Evolutionary conservation across 2,329 filamentous ascomycete species (phyloP).

Genomic region (Trichoderma brevicompactum): DNA sequence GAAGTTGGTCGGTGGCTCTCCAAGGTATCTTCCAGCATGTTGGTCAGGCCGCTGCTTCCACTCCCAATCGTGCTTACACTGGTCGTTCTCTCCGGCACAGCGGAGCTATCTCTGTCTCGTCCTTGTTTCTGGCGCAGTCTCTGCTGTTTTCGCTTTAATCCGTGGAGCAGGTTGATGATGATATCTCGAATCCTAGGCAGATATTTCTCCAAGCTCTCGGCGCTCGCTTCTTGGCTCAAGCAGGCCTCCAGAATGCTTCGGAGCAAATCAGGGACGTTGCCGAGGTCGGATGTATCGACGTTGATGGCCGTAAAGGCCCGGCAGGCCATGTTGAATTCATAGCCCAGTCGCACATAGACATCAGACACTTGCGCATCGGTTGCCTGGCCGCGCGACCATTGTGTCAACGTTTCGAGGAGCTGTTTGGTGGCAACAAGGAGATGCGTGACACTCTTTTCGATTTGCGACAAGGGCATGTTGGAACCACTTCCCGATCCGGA

Average conservation of each 20-base stretch:
- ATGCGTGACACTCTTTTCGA: constrained; percentile 98
- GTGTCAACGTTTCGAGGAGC: constrained; percentile 92
- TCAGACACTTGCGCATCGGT: constrained; percentile 96
- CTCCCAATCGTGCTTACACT: constrained; percentile 65
- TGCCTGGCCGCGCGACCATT: constrained; percentile 93
- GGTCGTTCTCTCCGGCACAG: constrained; percentile 55
- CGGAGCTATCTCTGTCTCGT: constrained; percentile 52
- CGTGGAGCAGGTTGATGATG: constrained; percentile 96
- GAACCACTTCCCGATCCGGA: constrained; percentile 64
- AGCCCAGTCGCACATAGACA: constrained; percentile 94
- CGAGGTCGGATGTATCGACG: constrained; percentile 90
- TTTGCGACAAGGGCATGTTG: constrained; percentile 84
- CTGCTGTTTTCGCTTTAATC: constrained; percentile 95
- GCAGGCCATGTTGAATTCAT: constrained; percentile 99
- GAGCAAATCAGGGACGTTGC: constrained; percentile 90
- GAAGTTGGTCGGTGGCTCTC: constrained; percentile 54
- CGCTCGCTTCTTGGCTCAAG: constrained; percentile 92
- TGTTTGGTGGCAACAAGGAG: constrained; percentile 97
- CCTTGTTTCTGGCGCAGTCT: constrained; percentile 71
- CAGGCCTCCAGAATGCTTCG: constrained; percentile 93
- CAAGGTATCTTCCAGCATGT: constrained; percentile 63
- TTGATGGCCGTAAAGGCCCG: constrained; percentile 96
- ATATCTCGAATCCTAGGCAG: constrained; percentile 95
- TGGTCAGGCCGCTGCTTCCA: constrained; percentile 59
- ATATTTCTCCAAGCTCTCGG: constrained; percentile 91